Conservation (phyloP, 108 stramenopile species). For the Conticribra guillardii region DNA sequence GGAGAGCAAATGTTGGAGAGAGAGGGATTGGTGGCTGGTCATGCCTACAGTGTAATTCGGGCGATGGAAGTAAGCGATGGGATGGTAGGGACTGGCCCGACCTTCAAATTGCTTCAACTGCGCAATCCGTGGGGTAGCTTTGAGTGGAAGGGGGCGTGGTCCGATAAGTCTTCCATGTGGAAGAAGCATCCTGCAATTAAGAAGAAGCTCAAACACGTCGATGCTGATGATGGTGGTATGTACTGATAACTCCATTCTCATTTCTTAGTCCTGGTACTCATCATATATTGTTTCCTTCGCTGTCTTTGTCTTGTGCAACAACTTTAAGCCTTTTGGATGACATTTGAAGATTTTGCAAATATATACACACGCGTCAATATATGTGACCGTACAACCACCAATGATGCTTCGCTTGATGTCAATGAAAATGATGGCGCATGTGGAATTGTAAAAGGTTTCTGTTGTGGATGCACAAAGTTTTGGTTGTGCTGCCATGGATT, state of each 20-base stretch:
- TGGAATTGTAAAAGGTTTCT: conserved; percentile 47
- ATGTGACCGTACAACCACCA: conserved; percentile 49
- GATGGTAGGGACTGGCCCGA: conserved; percentile 6
- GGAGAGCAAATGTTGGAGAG: conserved; percentile 41
- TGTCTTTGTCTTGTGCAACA: too few species aligned
- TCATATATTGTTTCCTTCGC: too few species aligned
- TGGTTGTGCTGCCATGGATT: conserved; percentile 53
- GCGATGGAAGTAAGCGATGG: conserved; percentile 27
- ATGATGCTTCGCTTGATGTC: conserved; percentile 48
- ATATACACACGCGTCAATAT: conserved; percentile 33
- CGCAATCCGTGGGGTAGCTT: conserved; percentile 55
- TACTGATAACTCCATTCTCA: background rate
- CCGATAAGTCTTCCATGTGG: conserved; percentile 36
- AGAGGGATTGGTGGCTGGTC: conserved; percentile 31
- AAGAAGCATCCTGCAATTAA: conserved; percentile 34
- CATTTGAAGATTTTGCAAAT: conserved; percentile 21
- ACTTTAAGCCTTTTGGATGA: conserved; percentile 36
- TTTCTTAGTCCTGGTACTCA: too few species aligned
- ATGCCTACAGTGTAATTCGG: conserved; percentile 31
- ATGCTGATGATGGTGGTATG: conserved; percentile 29
- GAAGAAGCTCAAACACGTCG: conserved; percentile 21
- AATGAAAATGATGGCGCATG: conserved; percentile 45
- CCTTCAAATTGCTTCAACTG: conserved; percentile 31
- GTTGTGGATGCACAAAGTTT: conserved; percentile 45
- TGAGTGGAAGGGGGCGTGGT: conserved; percentile 62